Percentiles rank a stretch among this genome's conserved stretches.
Conservation (phyloP, 257 asterid species). For the Cinchona pubescens region DNA sequence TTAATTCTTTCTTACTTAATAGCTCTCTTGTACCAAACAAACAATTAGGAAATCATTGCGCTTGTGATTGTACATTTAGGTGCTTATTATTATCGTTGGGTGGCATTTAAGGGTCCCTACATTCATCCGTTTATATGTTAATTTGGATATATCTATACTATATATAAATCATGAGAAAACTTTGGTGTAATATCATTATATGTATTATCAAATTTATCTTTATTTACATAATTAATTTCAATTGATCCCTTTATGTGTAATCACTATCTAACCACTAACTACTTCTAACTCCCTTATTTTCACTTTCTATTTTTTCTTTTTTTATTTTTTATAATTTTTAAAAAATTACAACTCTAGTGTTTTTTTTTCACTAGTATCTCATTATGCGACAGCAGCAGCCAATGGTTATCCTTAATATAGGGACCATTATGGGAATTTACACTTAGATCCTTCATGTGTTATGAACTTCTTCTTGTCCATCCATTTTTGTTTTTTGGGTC, state of each 20-base stretch:
- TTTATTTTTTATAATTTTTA: no score
- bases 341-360: no score
- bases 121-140: conserved; percentile 5
- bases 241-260: no score
- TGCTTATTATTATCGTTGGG: conserved; percentile 8
- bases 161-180: no score
- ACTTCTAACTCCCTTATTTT: no score
- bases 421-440: neutral
- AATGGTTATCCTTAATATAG: neutral
- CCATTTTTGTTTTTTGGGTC: no score
- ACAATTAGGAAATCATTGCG: conserved; percentile 34
- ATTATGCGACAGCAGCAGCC: neutral
- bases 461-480: neutral
- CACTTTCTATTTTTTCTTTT: no score
- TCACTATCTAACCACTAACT: no score
- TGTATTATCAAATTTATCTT: no score
- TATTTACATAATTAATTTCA: no score
- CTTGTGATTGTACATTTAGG: conserved; percentile 6
- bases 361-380: no score
- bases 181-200: no score
- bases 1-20: conserved; percentile 27
- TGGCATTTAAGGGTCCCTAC: neutral
- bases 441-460: neutral
- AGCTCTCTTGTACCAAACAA: conserved; percentile 28
- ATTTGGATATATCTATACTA: conserved; percentile 1